Conservation (phyloP, 2,329 filamentous ascomycete species). For the Talaromyces sp. region DNA sequence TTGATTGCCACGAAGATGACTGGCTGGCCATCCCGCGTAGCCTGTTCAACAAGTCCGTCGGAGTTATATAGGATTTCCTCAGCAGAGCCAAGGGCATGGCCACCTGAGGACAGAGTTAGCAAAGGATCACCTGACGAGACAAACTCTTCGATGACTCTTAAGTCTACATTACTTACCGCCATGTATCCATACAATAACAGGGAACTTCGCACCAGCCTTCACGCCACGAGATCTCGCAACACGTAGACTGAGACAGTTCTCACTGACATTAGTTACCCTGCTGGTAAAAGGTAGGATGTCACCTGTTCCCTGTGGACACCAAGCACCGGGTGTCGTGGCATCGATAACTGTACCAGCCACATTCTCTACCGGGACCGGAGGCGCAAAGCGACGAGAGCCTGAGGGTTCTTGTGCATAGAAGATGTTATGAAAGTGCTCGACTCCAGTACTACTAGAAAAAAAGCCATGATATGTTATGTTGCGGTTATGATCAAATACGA, state of each 20-base stretch:
- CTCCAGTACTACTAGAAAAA: not conserved
- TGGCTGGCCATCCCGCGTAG: constrained; percentile 10
- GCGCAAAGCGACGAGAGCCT: constrained; percentile 17
- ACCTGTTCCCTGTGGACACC: constrained; percentile 21
- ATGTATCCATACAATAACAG: constrained; percentile 20
- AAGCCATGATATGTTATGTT: too few relatives aligned
- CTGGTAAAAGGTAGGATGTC: constrained; percentile 24
- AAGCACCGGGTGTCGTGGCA: constrained; percentile 18
- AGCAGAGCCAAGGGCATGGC: constrained; percentile 17
- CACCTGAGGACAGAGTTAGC: constrained; percentile 5
- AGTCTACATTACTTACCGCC: not conserved
- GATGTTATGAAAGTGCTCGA: constrained; percentile 24
- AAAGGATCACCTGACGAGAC: constrained; percentile 10
- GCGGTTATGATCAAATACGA: too few relatives aligned
- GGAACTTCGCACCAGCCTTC: constrained; percentile 5
- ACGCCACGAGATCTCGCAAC: constrained; percentile 8
- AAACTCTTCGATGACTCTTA: too few relatives aligned
- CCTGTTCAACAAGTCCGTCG: constrained; percentile 12
- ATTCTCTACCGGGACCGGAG: constrained; percentile 11
- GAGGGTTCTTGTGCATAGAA: constrained; percentile 21
- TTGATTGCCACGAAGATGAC: constrained; percentile 19
- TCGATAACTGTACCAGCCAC: constrained; percentile 17
- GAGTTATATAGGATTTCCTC: constrained; percentile 19
- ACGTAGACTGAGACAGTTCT: constrained; percentile 22
- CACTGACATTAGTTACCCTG: constrained; percentile 17